phyloP scores from a whole-genome alignment of 805 yeast species.

The Candida xyloterini region DNA sequence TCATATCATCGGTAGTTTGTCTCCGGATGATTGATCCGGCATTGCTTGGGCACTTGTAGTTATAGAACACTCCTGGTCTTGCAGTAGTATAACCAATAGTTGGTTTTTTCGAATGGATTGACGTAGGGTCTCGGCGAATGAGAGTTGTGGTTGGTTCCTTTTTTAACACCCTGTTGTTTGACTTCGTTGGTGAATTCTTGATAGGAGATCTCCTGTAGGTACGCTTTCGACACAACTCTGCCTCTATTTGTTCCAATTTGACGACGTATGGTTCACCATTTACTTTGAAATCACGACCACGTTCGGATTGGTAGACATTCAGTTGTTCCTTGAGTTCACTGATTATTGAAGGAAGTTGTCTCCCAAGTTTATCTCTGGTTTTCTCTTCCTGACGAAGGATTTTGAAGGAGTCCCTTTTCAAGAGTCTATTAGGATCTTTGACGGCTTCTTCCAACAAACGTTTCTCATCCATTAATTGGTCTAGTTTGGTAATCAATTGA shows the following conservation, averaged over 20 bases:
- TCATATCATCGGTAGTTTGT: slow-evolving; percentile 15
- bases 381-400: slow-evolving; percentile 79
- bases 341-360: slow-evolving; percentile 64
- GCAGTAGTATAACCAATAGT: slow-evolving; percentile 3
- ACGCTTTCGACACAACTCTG: slow-evolving; percentile 16
- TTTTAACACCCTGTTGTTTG: neutral
- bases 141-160: neutral
- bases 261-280: slow-evolving; percentile 48
- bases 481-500: slow-evolving; percentile 51
- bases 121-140: neutral
- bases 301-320: slow-evolving; percentile 42
- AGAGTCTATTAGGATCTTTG: slow-evolving; percentile 75
- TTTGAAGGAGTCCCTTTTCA: slow-evolving; percentile 73
- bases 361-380: slow-evolving; percentile 62
- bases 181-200: slow-evolving; percentile 2
- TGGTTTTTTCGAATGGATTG: slow-evolving; percentile 5
- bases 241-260: slow-evolving; percentile 23
- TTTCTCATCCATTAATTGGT: slow-evolving; percentile 58
- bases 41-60: slow-evolving; percentile 6
- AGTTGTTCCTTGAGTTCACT: slow-evolving; percentile 48
- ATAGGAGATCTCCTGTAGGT: slow-evolving; percentile 16
- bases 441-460: slow-evolving; percentile 61
- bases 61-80: neutral
- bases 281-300: slow-evolving; percentile 40
- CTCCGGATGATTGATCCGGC: slow-evolving; percentile 24